Evolutionary conservation across 108 stramenopile species (phyloP), one percentile per base, ranked within the genome.

Genomic region (Cyclotella atomus): DNA sequence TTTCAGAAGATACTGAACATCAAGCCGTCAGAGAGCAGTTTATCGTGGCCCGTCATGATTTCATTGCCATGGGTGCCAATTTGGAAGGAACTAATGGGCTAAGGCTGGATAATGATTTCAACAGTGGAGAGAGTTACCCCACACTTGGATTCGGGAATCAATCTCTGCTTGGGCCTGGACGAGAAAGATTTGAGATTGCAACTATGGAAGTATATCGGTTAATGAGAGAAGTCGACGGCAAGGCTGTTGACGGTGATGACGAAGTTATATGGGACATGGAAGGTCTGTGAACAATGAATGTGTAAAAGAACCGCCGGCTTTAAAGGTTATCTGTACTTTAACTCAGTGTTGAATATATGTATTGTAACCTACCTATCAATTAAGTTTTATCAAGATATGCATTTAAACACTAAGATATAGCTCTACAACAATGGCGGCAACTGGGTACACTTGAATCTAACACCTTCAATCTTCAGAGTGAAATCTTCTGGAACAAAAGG

Each of bases 11-110:
- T 28, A 23, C 64, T 14, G 74, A 81, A 29, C 68, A 73, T 35
- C 65, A 78, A 71, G 82, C 93, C 8, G 16, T 90, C 17, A 19
- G 91, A 73, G 89, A 95, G 62, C 89, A 88, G 36, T 92, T 91
- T 53, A 89, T 90, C 86, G 83, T 91, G 17, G 75, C 84, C 14
- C 75, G 86, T 12, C 50, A 69, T 27, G 71, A 88, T 43, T 92
- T 75, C 59, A 79, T 95, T 46, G 80, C 86, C 43, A 92, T 95
- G 89, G 94, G 94, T 34, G 89, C 87, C 21, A 92, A 92, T 68
- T 25, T 45, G 0, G 78, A 87, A 45, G 94, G 91, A 32, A 76
- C 81, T 0, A 75, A 84, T 69, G 94, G 89, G 1, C 49, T 95
- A 8, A 74, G 94, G 32, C 70, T 95, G 38, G 89, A 95, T 67